Conservation (phyloP, 1,284 basidiomycete species). For the Moesziomyces parantarcticus region DNA sequence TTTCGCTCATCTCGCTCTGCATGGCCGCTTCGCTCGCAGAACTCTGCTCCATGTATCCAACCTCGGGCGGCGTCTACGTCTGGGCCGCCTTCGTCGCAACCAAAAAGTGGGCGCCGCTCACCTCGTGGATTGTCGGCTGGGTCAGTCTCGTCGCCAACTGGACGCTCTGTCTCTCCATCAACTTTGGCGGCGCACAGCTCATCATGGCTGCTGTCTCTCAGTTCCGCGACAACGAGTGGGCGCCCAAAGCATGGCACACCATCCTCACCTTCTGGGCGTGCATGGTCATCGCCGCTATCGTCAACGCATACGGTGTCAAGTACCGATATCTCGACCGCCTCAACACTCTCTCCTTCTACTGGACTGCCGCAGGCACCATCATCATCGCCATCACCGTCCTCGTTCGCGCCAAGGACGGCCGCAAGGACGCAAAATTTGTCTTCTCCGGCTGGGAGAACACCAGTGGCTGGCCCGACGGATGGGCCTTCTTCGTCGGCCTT, state of each 20-base stretch:
- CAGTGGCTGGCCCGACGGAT: constrained; percentile 58
- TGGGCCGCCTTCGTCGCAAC: constrained; percentile 70
- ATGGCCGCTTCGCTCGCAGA: constrained; percentile 70
- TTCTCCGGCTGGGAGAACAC: constrained; percentile 68
- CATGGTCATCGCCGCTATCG: constrained; percentile 67
- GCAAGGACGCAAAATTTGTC: constrained; percentile 68
- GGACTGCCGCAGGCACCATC: constrained; percentile 69
- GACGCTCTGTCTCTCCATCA: constrained; percentile 70
- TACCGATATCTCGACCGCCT: constrained; percentile 54
- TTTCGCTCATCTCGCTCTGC: constrained; percentile 70
- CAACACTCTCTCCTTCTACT: constrained; percentile 69
- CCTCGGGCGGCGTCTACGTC: constrained; percentile 71
- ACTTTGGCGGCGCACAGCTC: constrained; percentile 70
- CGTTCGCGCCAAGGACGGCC: constrained; percentile 68
- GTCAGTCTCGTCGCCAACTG: constrained; percentile 71
- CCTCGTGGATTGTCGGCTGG: constrained; percentile 71
- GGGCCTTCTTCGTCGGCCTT: constrained; percentile 69
- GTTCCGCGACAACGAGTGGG: constrained; percentile 61
- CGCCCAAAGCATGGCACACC: constrained; percentile 58
- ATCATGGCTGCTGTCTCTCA: constrained; percentile 70
- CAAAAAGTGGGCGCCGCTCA: constrained; percentile 69
- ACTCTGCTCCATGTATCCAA: constrained; percentile 70
- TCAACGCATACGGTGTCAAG: constrained; percentile 63
- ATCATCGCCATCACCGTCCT: constrained; percentile 70
- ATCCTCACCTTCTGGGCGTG: constrained; percentile 70